These are phyloP conservation scores for Didymella arachidicola DNA, from an alignment of 2,329 filamentous ascomycete species.

Conservation along the genomic window DNA sequence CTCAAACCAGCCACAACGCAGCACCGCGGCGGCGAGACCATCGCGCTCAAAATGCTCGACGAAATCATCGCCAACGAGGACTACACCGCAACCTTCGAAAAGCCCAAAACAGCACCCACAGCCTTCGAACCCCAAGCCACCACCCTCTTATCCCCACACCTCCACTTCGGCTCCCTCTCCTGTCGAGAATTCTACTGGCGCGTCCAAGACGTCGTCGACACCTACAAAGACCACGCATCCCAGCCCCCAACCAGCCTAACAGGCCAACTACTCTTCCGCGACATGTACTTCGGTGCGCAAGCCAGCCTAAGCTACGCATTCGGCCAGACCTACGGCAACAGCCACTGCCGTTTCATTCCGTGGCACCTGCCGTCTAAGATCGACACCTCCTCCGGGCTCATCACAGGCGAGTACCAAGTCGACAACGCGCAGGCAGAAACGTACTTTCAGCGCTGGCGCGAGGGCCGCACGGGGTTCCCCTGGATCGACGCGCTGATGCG, in stretches of 20 bases:
- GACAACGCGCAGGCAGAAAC: conserved; percentile 68
- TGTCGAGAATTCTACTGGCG: conserved; percentile 77
- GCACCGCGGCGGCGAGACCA: conserved; percentile 74
- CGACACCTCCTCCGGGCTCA: conserved; percentile 52
- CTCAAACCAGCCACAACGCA: conserved; percentile 67
- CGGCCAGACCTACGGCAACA: conserved; percentile 70
- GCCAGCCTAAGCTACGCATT: conserved; percentile 71
- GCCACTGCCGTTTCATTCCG: conserved; percentile 75
- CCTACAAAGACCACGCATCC: conserved; percentile 63
- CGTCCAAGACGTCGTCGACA: conserved; percentile 67
- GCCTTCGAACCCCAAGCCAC: conserved; percentile 76
- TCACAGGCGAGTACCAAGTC: conserved; percentile 69
- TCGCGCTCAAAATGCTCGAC: conserved; percentile 66
- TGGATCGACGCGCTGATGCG: conserved; percentile 85
- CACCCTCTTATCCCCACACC: conserved; percentile 74
- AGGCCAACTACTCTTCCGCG: conserved; percentile 77
- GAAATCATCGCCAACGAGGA: conserved; percentile 67
- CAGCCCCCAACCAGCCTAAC: conserved; percentile 72
- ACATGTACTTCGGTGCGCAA: conserved; percentile 85
- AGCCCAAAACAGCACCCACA: conserved; percentile 77
- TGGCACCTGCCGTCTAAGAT: conserved; percentile 76
- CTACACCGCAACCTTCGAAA: conserved; percentile 77
- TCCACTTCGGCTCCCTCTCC: conserved; percentile 78
- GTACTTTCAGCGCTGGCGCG: conserved; percentile 74
- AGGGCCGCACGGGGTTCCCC: conserved; percentile 75